These are phyloP conservation scores for Podaxis carcinomalis DNA, from an alignment of 768 basidiomycete species.

Conservation along the genomic window DNA sequence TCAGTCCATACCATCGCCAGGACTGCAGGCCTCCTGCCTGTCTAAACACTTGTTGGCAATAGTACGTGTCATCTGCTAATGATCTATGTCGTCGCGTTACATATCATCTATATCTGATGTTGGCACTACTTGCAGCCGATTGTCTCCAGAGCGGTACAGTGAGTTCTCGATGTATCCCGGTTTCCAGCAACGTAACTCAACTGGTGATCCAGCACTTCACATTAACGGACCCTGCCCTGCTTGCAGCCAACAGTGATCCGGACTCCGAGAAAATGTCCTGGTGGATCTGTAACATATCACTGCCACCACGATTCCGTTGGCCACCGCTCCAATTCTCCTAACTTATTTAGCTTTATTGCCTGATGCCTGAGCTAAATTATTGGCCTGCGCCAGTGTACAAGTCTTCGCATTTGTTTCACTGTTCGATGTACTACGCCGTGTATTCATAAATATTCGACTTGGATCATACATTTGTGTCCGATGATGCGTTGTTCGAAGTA, in stretches of 20 bases:
- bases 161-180: neutral
- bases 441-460: no score
- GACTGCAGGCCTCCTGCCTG: slow-evolving; percentile 6
- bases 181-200: neutral
- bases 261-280: no score
- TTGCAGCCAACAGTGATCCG: neutral
- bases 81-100: neutral
- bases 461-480: no score
- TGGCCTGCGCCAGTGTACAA: no score
- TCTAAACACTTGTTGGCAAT: slow-evolving; percentile 8
- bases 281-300: no score
- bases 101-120: neutral
- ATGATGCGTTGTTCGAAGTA: no score
- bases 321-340: no score
- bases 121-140: neutral
- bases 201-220: neutral
- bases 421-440: no score
- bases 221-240: neutral
- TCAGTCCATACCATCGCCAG: slow-evolving; percentile 9
- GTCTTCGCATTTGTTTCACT: no score
- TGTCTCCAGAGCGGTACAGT: slow-evolving; percentile 7
- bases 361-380: no score
- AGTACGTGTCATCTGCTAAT: neutral
- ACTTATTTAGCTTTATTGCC: no score
- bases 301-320: no score